phyloP scores from a whole-genome alignment of 2,329 filamentous ascomycete species.

The Phialocephala subalpina region DNA sequence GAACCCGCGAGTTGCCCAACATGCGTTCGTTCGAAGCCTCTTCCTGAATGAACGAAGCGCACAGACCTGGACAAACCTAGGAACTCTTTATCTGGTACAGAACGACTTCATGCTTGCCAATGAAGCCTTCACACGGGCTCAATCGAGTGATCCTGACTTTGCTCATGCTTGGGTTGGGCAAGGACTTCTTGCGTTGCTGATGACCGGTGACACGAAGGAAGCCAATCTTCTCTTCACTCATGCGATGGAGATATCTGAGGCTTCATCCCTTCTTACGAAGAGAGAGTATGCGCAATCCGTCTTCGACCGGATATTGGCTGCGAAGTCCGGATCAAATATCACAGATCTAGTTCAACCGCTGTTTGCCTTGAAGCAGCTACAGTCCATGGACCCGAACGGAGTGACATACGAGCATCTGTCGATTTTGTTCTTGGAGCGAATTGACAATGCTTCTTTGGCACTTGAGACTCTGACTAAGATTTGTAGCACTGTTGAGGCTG shows the following conservation, averaged over 20 bases:
- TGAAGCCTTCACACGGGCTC: slow-evolving; percentile 86
- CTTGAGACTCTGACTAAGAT: slow-evolving; percentile 70
- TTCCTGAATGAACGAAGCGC: slow-evolving; percentile 90
- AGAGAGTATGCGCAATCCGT: slow-evolving; percentile 81
- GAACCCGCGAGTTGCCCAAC: slow-evolving; percentile 88
- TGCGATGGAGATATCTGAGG: slow-evolving; percentile 90
- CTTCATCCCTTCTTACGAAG: slow-evolving; percentile 75
- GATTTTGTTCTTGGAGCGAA: slow-evolving; percentile 83
- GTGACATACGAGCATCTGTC: slow-evolving; percentile 79
- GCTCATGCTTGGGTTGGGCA: slow-evolving; percentile 94
- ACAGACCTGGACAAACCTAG: slow-evolving; percentile 89
- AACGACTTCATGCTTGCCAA: slow-evolving; percentile 88
- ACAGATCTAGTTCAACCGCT: slow-evolving; percentile 82
- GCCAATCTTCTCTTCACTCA: slow-evolving; percentile 89
- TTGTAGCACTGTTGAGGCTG: slow-evolving; percentile 75
- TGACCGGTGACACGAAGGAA: slow-evolving; percentile 74
- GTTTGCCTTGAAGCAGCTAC: slow-evolving; percentile 86
- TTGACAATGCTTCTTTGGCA: slow-evolving; percentile 71
- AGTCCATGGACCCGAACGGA: slow-evolving; percentile 73
- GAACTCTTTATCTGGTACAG: slow-evolving; percentile 83
- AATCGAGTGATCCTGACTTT: slow-evolving; percentile 94
- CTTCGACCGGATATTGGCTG: slow-evolving; percentile 80
- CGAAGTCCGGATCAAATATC: slow-evolving; percentile 57
- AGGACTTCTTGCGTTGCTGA: slow-evolving; percentile 81
- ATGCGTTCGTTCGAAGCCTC: slow-evolving; percentile 91